phyloP scores from a whole-genome alignment of 345 rosid genomes.

The Dipteronia sinensis region DNA sequence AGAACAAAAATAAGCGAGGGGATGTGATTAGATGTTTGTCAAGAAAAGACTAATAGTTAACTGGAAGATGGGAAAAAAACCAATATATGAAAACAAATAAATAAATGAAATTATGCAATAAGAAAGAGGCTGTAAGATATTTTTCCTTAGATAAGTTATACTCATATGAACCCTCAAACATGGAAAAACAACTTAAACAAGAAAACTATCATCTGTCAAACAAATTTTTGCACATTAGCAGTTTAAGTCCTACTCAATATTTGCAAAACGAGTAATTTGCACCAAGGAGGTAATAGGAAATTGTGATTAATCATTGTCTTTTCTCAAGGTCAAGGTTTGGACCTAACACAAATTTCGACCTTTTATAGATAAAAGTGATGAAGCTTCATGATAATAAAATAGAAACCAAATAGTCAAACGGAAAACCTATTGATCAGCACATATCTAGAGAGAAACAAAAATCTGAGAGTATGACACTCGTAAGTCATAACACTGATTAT shows the following conservation, averaged over 20 bases:
- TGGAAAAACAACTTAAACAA: not conserved
- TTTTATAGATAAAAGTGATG: not conserved
- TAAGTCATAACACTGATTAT: conserved; percentile 9
- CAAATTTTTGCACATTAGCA: not conserved
- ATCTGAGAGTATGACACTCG: not conserved
- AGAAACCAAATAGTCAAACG: not conserved
- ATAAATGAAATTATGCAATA: not conserved
- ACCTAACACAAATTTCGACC: not conserved
- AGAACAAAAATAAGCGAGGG: not conserved
- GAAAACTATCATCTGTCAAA: not conserved
- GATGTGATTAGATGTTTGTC: not conserved
- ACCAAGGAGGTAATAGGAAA: not conserved
- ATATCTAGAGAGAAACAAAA: conserved; percentile 6
- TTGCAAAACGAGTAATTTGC: not conserved
- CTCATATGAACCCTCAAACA: not conserved
- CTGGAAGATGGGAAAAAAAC: not conserved
- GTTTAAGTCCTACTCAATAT: not conserved
- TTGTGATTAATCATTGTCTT: not conserved
- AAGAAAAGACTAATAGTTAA: not conserved
- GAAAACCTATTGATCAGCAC: not conserved
- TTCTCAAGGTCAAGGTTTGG: not conserved
- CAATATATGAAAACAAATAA: not conserved
- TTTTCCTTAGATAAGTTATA: not conserved
- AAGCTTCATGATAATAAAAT: not conserved
- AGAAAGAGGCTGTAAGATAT: not conserved